Base-by-base conservation (phyloP, 1,139 yeast genomes). In the Blastobotrys persicus region DNA sequence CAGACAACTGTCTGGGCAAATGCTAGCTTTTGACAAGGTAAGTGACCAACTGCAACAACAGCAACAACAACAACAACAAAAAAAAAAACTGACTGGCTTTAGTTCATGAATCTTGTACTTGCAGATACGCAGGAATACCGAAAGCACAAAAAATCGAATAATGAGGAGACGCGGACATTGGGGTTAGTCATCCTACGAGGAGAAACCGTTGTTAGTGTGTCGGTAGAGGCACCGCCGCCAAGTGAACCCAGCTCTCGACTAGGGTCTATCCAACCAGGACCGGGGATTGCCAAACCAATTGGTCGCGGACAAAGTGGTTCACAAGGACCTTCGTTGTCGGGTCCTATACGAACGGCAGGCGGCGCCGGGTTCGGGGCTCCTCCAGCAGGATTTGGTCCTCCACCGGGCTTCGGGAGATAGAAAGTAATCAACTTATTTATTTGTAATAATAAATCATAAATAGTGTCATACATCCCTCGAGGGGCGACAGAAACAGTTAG, bases 141-240 rank as follows among this genome's bases (percentile, higher is more conserved):
- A 56, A 70, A 82, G 13, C 83, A 95, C 3, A 83, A 81, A 59
- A 82, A 81, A 57, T 78, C 82, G 23, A 60, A 58, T 49, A 66
- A 54, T 53, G 87, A 82, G 57, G 83, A 82, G 50, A 85, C 83
- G 63, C 73, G 98, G 50, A 72, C 81, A 1, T 69, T 92, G 39
- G 98, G 98, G 0, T 75, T 92, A 49, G 78, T 88, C 5, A 85
- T 92, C 35, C 71, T 92, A 45, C 77, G 98, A 57, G 98, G 98
- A 1, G 97, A 88, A 56, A 88, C 85, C 57, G 80, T 92, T 28
- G 81, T 92, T n/a, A 81, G 94, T 42, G 77, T 91, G 11, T 80
- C 85, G 33, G 85, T 89, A 31, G 96, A 88, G 63, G 81, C 89
- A 35, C 81, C 85, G 3, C 96, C 96, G 1, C 72, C 82, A 3